These are phyloP conservation scores for Blastobotrys capitulatus DNA, from an alignment of 1,139 yeast species.

Conservation along the genomic window DNA sequence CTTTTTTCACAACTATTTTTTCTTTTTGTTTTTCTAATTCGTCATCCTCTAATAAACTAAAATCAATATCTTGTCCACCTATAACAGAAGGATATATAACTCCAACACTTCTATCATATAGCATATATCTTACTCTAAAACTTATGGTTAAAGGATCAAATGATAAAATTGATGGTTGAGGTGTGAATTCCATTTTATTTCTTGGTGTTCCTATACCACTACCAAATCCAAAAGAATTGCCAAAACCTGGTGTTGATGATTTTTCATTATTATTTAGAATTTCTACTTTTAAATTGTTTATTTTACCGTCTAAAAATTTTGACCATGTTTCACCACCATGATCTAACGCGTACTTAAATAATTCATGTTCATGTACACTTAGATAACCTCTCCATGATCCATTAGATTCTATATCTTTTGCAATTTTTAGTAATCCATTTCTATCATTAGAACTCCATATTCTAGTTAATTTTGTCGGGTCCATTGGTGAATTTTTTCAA, in stretches of 20 bases:
- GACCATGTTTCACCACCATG: slow-evolving; percentile 34
- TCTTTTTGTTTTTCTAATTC: slow-evolving; percentile 9
- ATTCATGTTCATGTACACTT: slow-evolving; percentile 34
- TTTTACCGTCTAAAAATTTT: slow-evolving; percentile 31
- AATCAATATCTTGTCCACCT: slow-evolving; percentile 25
- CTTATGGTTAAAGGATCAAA: slow-evolving; percentile 35
- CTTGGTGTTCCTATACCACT: slow-evolving; percentile 3
- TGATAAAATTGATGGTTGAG: slow-evolving; percentile 8
- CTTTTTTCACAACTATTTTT: slow-evolving; percentile 6
- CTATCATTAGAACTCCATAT: slow-evolving; percentile 36
- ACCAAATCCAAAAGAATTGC: neutral
- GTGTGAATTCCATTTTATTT: slow-evolving; percentile 6
- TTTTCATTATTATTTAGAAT: neutral
- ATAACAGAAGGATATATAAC: slow-evolving; percentile 27
- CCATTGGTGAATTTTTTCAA: no score
- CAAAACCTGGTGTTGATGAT: neutral
- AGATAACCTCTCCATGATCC: slow-evolving; percentile 38
- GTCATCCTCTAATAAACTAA: slow-evolving; percentile 28
- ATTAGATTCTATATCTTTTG: slow-evolving; percentile 34
- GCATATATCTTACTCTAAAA: slow-evolving; percentile 38
- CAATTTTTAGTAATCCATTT: slow-evolving; percentile 32
- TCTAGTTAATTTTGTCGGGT: slow-evolving; percentile 14
- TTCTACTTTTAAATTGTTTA: slow-evolving; percentile 11
- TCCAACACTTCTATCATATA: slow-evolving; percentile 35
- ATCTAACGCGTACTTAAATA: slow-evolving; percentile 32